Evolutionary conservation across 352 stramenopile genomes (phyloP), one percentile per base, ranked within the genome.

Genomic region (Phytophthora colocasiae): DNA sequence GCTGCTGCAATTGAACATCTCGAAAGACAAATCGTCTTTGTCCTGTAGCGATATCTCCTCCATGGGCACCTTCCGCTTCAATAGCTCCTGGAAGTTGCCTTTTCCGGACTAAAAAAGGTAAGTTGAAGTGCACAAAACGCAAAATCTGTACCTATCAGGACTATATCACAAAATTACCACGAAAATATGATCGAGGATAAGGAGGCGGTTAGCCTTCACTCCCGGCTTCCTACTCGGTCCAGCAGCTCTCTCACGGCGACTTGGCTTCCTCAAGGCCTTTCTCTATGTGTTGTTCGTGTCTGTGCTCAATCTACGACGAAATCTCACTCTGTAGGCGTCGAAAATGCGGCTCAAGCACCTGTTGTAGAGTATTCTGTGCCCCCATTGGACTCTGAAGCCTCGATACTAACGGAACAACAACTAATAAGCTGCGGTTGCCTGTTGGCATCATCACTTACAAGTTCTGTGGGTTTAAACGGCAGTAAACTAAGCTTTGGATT

Each of bases 281-380:
- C 36, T 34, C 15, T 72, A 46, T 50, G 50, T 46, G 64, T 72
- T 6, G 64, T 72, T n/a, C 38, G 64, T 38, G 27, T 72, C 22
- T 63, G 26, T 51, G 31, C 15, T 2, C 24, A 64, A 12, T 34
- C 9, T 43, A 22, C 47, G 45, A 0, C 15, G 7, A 24, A 34
- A 48, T 51, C 17, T 26, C 39, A 2, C 10, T 31, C 64, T 55
- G 6, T 19, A 51, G 24, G 32, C 39, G 50, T 24, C 45, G 45
- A 36, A 52, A 64, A 24, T 19, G 36, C 36, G 1, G 43, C 58
- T 15, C 34, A 57, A 47, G 4, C 19, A 29, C 11, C 26, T 45
- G 27, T 12, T 22, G 58, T 72, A 2, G 64, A 69, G 44, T 56
- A 69, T 14, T 39, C 49, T 26, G 45, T 58, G 0, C 64, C 64